phyloP scores from a whole-genome alignment of 148 eudicot species.

The Rhododendron williamsianum region DNA sequence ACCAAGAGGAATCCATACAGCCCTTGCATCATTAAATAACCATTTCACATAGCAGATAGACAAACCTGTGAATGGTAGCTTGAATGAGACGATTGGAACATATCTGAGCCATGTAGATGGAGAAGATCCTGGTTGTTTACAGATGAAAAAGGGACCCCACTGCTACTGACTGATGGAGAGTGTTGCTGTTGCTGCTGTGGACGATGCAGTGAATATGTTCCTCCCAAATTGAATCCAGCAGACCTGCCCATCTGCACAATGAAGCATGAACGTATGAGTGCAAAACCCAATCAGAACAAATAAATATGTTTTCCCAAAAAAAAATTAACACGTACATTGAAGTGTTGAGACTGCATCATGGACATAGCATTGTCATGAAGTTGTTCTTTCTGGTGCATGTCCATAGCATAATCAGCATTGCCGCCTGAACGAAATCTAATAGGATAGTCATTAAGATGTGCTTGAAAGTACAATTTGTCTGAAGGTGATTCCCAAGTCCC shows the following conservation, averaged over 20 bases:
- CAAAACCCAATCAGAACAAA: neutral
- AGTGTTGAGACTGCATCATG: conserved; percentile 79
- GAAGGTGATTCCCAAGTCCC: neutral
- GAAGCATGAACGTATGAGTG: neutral
- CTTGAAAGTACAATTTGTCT: neutral
- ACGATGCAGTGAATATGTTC: conserved; percentile 71
- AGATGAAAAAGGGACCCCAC: conserved; percentile 41
- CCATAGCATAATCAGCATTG: conserved; percentile 73
- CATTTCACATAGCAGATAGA: neutral
- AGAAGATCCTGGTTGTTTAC: conserved; percentile 48
- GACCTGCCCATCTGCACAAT: conserved; percentile 78
- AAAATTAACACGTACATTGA: conserved; percentile 46
- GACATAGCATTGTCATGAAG: conserved; percentile 69
- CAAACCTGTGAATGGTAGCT: conserved; percentile 50
- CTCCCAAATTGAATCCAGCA: conserved; percentile 83
- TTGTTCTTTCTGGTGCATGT: conserved; percentile 85
- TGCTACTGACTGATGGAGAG: conserved; percentile 54
- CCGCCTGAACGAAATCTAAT: conserved; percentile 52
- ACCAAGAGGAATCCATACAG: neutral
- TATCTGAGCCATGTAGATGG: conserved; percentile 50
- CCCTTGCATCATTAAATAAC: neutral
- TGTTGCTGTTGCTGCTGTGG: conserved; percentile 70
- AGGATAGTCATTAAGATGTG: conserved; percentile 11
- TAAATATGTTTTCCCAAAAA: conserved; percentile 10
- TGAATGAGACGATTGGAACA: conserved; percentile 51